phyloP scores from a whole-genome alignment of 768 basidiomycete species.

The Lactifluus subvellereus region DNA sequence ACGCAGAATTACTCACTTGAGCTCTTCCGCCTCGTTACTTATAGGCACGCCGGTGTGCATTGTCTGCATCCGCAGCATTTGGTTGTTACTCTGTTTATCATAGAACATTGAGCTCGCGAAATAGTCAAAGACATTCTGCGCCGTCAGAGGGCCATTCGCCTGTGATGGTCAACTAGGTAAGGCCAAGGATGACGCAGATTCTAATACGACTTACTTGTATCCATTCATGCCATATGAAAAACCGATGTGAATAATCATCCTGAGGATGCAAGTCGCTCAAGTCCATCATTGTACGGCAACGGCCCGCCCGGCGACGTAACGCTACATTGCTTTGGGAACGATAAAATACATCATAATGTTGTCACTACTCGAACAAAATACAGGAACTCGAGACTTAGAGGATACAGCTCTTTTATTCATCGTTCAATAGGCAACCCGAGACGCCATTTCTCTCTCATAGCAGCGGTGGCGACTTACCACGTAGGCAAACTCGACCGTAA shows the following conservation, averaged over 20 bases:
- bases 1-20: slow-evolving; percentile 52
- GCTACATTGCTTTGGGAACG: too few species aligned
- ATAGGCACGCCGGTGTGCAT: slow-evolving; percentile 76
- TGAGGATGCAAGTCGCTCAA: slow-evolving; percentile 64
- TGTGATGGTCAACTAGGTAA: slow-evolving; percentile 28
- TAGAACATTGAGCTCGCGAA: slow-evolving; percentile 90
- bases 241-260: slow-evolving; percentile 76
- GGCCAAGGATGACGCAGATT: neutral
- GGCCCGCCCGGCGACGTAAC: too few species aligned
- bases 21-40: slow-evolving; percentile 77
- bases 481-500: slow-evolving; percentile 51
- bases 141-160: slow-evolving; percentile 72
- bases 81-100: slow-evolving; percentile 91
- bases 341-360: neutral
- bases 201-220: slow-evolving; percentile 48
- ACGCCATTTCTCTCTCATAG: slow-evolving; percentile 51
- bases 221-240: slow-evolving; percentile 92
- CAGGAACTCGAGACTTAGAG: neutral
- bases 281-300: slow-evolving; percentile 35
- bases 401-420: neutral
- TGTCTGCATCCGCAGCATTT: slow-evolving; percentile 89
- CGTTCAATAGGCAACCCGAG: slow-evolving; percentile 45
- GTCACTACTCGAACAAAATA: neutral
- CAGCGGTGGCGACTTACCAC: slow-evolving; percentile 65
- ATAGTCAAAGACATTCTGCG: slow-evolving; percentile 82